phyloP scores from a whole-genome alignment of 345 rosid species.

The Zanthoxylum bungeanum region DNA sequence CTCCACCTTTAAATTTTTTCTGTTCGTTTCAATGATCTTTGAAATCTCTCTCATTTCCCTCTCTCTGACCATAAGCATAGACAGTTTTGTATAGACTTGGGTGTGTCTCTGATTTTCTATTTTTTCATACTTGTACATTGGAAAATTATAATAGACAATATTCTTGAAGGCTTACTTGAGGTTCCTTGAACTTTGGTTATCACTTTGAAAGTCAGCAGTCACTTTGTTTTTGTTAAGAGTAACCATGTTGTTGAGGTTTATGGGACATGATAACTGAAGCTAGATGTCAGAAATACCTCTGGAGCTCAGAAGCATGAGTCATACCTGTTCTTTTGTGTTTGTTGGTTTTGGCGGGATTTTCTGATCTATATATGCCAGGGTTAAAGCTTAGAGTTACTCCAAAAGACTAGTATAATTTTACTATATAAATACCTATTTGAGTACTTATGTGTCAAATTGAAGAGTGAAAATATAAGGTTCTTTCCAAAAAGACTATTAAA shows the following conservation, averaged over 20 bases:
- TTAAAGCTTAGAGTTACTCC: neutral
- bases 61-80: neutral
- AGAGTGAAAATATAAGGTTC: no score
- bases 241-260: neutral
- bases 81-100: no score
- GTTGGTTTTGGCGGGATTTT: neutral
- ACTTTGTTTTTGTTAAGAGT: neutral
- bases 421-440: no score
- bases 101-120: neutral
- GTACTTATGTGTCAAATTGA: no score
- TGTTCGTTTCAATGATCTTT: no score
- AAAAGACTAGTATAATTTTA: no score
- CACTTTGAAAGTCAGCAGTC: neutral
- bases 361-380: neutral
- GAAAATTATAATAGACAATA: neutral
- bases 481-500: no score
- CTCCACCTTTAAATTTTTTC: neutral
- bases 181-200: neutral
- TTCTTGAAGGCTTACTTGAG: neutral
- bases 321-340: neutral
- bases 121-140: neutral
- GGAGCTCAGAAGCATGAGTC: neutral
- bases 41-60: no score
- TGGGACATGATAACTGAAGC: neutral
- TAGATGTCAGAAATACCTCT: neutral